Percentiles rank a stretch among this genome's conserved stretches.
phyloP scores from a whole-genome alignment of 2,329 filamentous ascomycete genomes.

The Parascedosporium putredinis region DNA sequence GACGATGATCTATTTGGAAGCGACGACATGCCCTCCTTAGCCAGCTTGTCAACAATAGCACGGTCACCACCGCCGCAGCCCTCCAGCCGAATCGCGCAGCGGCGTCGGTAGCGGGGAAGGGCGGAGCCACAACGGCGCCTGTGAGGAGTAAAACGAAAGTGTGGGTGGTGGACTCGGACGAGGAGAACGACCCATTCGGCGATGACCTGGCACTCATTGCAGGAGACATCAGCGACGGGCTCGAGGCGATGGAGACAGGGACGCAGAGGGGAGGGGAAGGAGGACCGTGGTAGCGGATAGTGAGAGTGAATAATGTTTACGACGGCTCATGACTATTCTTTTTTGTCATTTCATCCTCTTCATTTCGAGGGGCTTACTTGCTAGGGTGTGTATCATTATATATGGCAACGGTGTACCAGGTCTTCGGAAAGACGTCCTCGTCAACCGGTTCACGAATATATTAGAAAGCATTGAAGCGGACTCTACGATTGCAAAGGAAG shows the following conservation, averaged over 20 bases:
- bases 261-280: slow-evolving; percentile 6
- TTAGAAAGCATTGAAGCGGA: no score
- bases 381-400: background rate
- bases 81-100: background rate
- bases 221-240: background rate
- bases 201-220: background rate
- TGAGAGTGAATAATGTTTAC: slow-evolving; percentile 2
- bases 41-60: background rate
- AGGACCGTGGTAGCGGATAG: slow-evolving; percentile 4
- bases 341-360: background rate
- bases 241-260: background rate
- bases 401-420: no score
- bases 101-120: background rate
- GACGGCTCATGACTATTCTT: background rate
- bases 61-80: background rate
- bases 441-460: no score
- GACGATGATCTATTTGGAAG: background rate
- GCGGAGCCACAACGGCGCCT: background rate
- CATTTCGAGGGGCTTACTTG: no score
- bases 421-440: no score
- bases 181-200: background rate
- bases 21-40: slow-evolving; percentile 7
- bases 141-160: background rate
- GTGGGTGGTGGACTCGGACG: slow-evolving; percentile 5
- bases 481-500: no score